Evolutionary conservation across 106 monocot genomes (phyloP).

Genomic region (Posidonia australis): DNA sequence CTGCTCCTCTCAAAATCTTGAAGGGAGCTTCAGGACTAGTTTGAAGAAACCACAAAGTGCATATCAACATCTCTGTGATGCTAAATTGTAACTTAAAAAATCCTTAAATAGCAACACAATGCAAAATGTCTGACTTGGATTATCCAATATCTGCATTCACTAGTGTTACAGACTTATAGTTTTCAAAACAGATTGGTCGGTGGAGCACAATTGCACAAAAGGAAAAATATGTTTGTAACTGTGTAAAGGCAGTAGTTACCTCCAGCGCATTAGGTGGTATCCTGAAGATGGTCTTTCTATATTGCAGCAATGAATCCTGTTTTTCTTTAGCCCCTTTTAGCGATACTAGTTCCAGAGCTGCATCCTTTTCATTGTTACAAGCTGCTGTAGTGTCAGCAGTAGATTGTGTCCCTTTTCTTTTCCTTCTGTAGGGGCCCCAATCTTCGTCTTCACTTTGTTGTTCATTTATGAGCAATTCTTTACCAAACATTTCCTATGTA

Average conservation of each 20-base stretch:
- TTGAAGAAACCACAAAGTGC: too few relatives aligned
- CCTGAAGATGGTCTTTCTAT: conserved; percentile 41
- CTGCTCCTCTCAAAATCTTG: too few relatives aligned
- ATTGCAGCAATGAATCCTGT: conserved; percentile 3
- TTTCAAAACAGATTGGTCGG: too few relatives aligned
- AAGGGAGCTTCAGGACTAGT: too few relatives aligned
- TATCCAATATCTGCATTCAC: too few relatives aligned
- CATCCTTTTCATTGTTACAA: conserved; percentile 15
- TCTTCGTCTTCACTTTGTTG: conserved; percentile 81
- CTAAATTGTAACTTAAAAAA: too few relatives aligned
- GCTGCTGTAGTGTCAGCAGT: conserved; percentile 1
- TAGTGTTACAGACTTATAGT: too few relatives aligned
- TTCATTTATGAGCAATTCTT: conserved; percentile 35
- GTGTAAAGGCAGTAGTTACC: conserved; percentile 27
- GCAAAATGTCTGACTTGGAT: too few relatives aligned
- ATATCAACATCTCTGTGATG: too few relatives aligned
- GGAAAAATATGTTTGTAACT: too few relatives aligned
- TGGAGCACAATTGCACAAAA: too few relatives aligned
- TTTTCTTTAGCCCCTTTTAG: not conserved
- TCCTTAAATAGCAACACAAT: too few relatives aligned
- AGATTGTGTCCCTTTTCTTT: conserved; percentile 23
- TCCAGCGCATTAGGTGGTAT: conserved; percentile 53
- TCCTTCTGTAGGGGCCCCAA: conserved; percentile 59
- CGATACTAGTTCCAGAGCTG: conserved; percentile 9
- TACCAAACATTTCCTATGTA: conserved; percentile 90